Base-by-base conservation (phyloP, 2,329 filamentous ascomycete genomes). In the Scedosporium minutisporum region DNA sequence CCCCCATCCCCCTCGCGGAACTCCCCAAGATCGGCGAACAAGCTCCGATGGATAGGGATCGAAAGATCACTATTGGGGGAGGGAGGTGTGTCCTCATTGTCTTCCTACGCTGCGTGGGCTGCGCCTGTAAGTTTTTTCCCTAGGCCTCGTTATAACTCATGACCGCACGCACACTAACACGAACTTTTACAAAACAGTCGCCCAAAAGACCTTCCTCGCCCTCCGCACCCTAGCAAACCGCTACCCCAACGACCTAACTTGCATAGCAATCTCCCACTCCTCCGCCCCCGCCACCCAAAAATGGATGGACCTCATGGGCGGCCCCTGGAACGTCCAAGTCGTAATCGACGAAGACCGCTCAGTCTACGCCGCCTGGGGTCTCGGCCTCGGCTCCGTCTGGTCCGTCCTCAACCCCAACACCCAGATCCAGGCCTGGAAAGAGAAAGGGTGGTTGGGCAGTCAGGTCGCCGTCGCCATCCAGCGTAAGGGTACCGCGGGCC, bases 201-300 rank as follows among this genome's bases (percentile, higher is more conserved):
- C 81, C 21, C 80, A 83, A 67, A 80, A 84, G 67, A 80, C 82
- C 4, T 86, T 86, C 68, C 74, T 85, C 64, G 74, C 77, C 64
- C 77, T 86, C 62, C 81, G 83, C 60, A 74, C 79, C 53, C 76
- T 86, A 63, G 78, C 82, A 12, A 82, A 80, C 70, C 79, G 78
- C 60, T 76, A 83, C 66, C 73, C 78, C 60, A 71, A 72, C 67
- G 72, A 73, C 51, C 73, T 86, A 10, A 77, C 76, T 63, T 86
- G 82, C 73, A 75, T 86, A 63, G 83, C 83, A 65, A 75, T 86
- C 60, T 86, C 83, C 25, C 84, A 87, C 73, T 81, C 83, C 46
- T 85, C 83, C 7, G 71, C 75, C 3, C 74, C 77, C 23, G 82
- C 84, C 33, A 86, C 84, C 1, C 71, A 76, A 44, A 81, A 81